Evolutionary conservation across 2,329 filamentous ascomycete genomes (phyloP).

Genomic region (Xylariaceae sp.): DNA sequence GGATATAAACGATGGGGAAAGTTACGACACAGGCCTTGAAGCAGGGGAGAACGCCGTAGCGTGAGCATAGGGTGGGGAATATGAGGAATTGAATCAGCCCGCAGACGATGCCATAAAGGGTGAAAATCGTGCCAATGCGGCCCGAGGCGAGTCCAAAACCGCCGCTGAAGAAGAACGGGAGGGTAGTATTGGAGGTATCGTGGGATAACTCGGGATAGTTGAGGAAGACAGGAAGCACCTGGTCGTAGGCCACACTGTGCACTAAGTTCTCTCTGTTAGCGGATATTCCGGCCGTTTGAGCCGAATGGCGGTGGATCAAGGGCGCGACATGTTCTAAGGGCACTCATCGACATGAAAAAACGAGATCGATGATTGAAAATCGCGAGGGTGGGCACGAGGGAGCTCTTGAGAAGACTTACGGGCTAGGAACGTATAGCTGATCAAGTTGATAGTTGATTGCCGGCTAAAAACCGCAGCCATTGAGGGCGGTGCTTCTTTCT

Average conservation of each 20-base stretch:
- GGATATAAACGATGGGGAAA: slow-evolving; percentile 71
- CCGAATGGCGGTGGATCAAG: too few relatives aligned
- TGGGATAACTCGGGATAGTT: slow-evolving; percentile 63
- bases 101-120: slow-evolving; percentile 72
- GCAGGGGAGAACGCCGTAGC: slow-evolving; percentile 70
- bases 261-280: too few relatives aligned
- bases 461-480: slow-evolving; percentile 56
- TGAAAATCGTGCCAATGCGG: slow-evolving; percentile 81
- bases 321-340: too few relatives aligned
- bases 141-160: slow-evolving; percentile 72
- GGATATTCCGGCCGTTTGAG: too few relatives aligned
- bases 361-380: too few relatives aligned
- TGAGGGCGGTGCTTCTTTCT: slow-evolving; percentile 17
- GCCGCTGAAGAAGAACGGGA: slow-evolving; percentile 78
- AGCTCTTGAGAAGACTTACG: too few relatives aligned
- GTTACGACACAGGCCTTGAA: slow-evolving; percentile 61
- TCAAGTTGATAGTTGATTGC: slow-evolving; percentile 70
- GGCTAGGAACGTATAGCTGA: slow-evolving; percentile 75
- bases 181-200: slow-evolving; percentile 52
- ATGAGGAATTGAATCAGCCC: slow-evolving; percentile 81
- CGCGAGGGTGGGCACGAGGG: too few relatives aligned
- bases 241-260: slow-evolving; percentile 81
- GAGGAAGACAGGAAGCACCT: slow-evolving; percentile 83
- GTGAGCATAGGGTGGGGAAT: slow-evolving; percentile 71
- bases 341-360: too few relatives aligned